These are phyloP conservation scores for Pseudocercospora musae DNA, from an alignment of 2,329 filamentous ascomycete genomes.

Conservation along the genomic window DNA sequence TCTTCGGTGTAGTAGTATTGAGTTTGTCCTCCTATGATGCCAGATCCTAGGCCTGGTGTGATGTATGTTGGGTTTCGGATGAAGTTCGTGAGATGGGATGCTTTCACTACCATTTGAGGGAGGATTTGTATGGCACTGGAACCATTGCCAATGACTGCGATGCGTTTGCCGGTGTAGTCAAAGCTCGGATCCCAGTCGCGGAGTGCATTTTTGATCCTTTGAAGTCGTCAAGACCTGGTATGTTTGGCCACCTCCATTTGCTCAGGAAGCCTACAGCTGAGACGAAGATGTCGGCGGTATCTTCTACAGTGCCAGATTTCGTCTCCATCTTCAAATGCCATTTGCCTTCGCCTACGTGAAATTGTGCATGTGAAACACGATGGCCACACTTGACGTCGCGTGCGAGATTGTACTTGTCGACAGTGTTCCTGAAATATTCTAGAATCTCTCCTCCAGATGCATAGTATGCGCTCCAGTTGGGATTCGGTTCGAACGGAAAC, in stretches of 20 bases:
- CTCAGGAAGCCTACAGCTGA: constrained; percentile 27
- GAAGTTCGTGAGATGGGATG: constrained; percentile 33
- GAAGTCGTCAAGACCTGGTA: constrained; percentile 42
- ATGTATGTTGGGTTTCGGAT: constrained; percentile 37
- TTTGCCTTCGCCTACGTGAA: constrained; percentile 26
- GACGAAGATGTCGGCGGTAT: constrained; percentile 39
- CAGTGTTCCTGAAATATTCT: constrained; percentile 41
- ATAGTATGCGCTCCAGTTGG: constrained; percentile 43
- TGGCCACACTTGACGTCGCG: constrained; percentile 40
- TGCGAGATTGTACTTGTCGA: constrained; percentile 40
- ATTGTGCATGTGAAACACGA: constrained; percentile 29
- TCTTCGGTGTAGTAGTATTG: constrained; percentile 33
- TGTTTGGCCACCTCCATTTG: constrained; percentile 40
- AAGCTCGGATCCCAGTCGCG: constrained; percentile 40
- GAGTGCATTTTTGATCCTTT: constrained; percentile 44
- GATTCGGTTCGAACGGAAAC: constrained; percentile 44
- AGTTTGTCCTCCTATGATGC: constrained; percentile 30
- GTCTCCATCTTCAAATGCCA: constrained; percentile 38
- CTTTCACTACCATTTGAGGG: constrained; percentile 38
- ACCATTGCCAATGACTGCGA: constrained; percentile 44
- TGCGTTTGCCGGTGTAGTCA: constrained; percentile 38
- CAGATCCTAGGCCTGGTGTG: constrained; percentile 29
- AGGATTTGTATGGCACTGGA: constrained; percentile 44
- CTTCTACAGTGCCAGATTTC: constrained; percentile 26
- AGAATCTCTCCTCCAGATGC: constrained; percentile 41